Conservation (phyloP, 768 basidiomycete species). For the Galerina sulciceps region DNA sequence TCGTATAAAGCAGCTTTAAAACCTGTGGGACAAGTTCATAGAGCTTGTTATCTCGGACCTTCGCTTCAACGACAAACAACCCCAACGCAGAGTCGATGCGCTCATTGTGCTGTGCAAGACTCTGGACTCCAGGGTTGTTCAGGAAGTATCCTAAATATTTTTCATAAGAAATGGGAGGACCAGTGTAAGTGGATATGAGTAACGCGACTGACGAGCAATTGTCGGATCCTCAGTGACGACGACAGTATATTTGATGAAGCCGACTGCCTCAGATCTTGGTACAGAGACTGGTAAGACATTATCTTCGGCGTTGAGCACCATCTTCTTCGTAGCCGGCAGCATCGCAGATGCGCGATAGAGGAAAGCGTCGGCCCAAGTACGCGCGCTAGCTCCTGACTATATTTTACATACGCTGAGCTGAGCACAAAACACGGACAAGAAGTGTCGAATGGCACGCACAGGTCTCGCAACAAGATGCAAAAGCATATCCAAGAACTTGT, state of each 20-base stretch:
- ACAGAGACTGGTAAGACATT: slow-evolving; percentile 19
- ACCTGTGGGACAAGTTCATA: slow-evolving; percentile 23
- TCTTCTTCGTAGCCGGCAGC: no score
- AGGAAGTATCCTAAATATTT: slow-evolving; percentile 7
- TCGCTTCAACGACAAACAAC: slow-evolving; percentile 27
- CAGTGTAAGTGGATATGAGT: no score
- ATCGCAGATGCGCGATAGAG: no score
- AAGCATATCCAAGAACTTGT: background rate
- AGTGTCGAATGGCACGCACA: background rate
- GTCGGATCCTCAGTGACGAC: slow-evolving; percentile 10
- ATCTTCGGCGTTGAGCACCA: slow-evolving; percentile 21
- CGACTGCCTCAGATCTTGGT: slow-evolving; percentile 14
- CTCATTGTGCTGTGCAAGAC: slow-evolving; percentile 14
- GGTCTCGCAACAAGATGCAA: background rate
- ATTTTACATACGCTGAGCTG: background rate
- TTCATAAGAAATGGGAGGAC: no score
- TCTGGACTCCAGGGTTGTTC: slow-evolving; percentile 11
- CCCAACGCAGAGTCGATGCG: slow-evolving; percentile 15
- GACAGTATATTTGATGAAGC: slow-evolving; percentile 10
- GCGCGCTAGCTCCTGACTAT: background rate
- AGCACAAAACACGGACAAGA: background rate
- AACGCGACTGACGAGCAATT: no score
- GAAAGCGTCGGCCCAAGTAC: no score
- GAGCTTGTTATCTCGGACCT: slow-evolving; percentile 16
- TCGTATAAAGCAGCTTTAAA: slow-evolving; percentile 9